A percentile compares a stretch with the other conserved stretches of the same genome.
These are phyloP conservation scores for Mycena belliarum DNA, from an alignment of 768 basidiomycete species.

Conservation along the genomic window DNA sequence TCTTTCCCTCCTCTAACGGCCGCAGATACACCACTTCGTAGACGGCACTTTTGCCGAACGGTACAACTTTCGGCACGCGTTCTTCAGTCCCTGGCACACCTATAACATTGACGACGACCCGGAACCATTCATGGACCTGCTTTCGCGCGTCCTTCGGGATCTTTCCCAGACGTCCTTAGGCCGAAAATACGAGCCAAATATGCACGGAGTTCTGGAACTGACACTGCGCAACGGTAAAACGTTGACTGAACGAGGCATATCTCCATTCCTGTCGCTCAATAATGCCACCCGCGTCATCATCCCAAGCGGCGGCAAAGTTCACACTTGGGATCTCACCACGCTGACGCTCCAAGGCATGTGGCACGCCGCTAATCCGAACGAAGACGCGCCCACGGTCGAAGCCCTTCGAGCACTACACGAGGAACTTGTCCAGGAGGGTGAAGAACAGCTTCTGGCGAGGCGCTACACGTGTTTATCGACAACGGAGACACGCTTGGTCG, in stretches of 20 bases:
- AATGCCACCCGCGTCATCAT: no score
- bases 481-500: background rate
- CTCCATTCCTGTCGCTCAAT: no score
- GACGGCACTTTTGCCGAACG: background rate
- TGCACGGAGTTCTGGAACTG: no score
- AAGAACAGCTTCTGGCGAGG: no score
- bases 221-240: background rate
- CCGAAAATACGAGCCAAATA: background rate
- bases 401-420: no score
- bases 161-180: background rate
- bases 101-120: background rate
- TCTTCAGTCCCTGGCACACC: background rate
- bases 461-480: background rate
- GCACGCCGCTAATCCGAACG: no score
- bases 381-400: no score
- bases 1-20: background rate
- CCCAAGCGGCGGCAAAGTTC: no score
- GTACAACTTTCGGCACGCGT: background rate
- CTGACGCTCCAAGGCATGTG: no score
- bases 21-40: conserved; percentile 4
- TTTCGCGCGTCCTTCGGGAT: background rate
- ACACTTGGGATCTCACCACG: no score
- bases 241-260: no score
- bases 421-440: no score
- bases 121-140: background rate